Percentiles rank a stretch among this genome's conserved stretches.
These are phyloP conservation scores for Geoglossum cookeanum DNA, from an alignment of 2,329 filamentous ascomycete species.

Conservation along the genomic window DNA sequence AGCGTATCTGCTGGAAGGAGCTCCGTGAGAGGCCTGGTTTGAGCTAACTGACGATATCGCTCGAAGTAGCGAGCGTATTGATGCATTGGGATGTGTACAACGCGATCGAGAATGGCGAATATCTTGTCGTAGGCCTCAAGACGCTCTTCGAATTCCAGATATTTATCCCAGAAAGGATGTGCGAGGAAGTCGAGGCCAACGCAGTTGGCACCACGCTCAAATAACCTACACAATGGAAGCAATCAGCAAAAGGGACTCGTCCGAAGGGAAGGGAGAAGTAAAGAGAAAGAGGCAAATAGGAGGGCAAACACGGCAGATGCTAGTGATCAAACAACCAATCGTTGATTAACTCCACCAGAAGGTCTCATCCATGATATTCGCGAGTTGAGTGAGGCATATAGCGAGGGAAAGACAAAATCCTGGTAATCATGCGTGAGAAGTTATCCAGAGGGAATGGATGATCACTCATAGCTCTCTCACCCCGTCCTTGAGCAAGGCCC, in stretches of 20 bases:
- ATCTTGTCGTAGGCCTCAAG: conserved; percentile 69
- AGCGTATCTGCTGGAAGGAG: conserved; percentile 51
- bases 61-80: conserved; percentile 93
- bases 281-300: conserved; percentile 14
- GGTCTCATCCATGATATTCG: background rate
- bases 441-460: conserved; percentile 36
- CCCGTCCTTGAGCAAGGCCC: conserved; percentile 22
- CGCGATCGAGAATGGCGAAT: conserved; percentile 61
- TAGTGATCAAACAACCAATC: conserved; percentile 3
- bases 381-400: conserved; percentile 5
- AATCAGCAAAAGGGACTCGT: conserved; percentile 17
- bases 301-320: conserved; percentile 23
- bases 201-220: conserved; percentile 68
- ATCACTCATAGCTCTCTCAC: conserved; percentile 55
- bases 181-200: conserved; percentile 88
- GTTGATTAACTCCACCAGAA: background rate
- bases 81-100: conserved; percentile 84
- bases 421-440: conserved; percentile 41
- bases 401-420: conserved; percentile 28
- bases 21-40: conserved; percentile 52
- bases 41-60: conserved; percentile 60
- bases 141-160: conserved; percentile 89
- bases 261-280: conserved; percentile 12
- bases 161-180: conserved; percentile 98
- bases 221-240: conserved; percentile 43